These are phyloP conservation scores for Penicillium argentinense DNA, from an alignment of 495 filamentous ascomycete genomes.

Conservation along the genomic window DNA sequence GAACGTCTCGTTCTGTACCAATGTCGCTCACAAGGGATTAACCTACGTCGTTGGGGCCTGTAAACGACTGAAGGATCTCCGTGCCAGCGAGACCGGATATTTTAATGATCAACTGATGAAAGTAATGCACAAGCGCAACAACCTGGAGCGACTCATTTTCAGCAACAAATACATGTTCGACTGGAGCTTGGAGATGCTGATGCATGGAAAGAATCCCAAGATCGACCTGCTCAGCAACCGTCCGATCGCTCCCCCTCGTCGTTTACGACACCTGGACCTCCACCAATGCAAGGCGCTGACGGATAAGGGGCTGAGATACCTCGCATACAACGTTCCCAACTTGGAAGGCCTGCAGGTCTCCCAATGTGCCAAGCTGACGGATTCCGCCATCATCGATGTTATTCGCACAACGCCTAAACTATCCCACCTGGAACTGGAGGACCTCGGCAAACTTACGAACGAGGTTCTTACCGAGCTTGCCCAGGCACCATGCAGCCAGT, in stretches of 20 bases:
- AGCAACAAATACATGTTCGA: conserved; percentile 78
- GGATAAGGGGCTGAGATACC: conserved; percentile 61
- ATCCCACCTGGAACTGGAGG: conserved; percentile 88
- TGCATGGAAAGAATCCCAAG: conserved; percentile 70
- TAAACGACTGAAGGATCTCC: conserved; percentile 69
- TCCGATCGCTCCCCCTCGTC: conserved; percentile 75
- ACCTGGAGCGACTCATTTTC: conserved; percentile 74
- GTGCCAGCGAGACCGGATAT: conserved; percentile 77
- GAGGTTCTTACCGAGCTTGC: conserved; percentile 68
- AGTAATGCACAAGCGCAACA: conserved; percentile 76
- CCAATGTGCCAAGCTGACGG: conserved; percentile 67
- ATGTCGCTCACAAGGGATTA: conserved; percentile 81
- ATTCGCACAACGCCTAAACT: conserved; percentile 72
- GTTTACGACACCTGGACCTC: conserved; percentile 80
- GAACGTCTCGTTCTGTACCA: conserved; percentile 89
- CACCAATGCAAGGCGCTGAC: conserved; percentile 75
- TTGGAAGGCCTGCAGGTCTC: conserved; percentile 80
- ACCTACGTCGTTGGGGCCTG: conserved; percentile 71
- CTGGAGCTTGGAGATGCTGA: conserved; percentile 64
- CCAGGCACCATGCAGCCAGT: conserved; percentile 66
- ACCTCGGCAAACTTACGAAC: conserved; percentile 77
- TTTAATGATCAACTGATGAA: conserved; percentile 72
- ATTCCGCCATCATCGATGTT: conserved; percentile 69
- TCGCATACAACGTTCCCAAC: conserved; percentile 74
- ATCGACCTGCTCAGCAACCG: conserved; percentile 74